Conservation (phyloP, 495 filamentous ascomycete genomes). For the Elasticomyces elasticus region DNA sequence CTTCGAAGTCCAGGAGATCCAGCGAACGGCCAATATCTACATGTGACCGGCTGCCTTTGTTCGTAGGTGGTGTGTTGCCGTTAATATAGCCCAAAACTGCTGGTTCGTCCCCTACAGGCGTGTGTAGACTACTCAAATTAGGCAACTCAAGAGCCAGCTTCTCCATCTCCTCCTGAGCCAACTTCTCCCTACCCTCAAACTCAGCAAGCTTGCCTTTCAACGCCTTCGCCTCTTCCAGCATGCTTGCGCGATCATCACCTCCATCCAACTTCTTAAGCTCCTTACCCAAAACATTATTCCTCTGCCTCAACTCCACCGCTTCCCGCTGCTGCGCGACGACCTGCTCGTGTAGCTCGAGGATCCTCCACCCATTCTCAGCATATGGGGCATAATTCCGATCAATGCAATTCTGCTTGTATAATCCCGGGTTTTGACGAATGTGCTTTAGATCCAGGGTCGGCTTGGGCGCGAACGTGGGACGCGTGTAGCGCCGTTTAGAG, state of each 20-base stretch:
- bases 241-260: slow-evolving; percentile 30
- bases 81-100: slow-evolving; percentile 62
- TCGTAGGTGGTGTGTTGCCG: slow-evolving; percentile 49
- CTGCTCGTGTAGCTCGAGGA: slow-evolving; percentile 59
- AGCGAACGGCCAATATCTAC: slow-evolving; percentile 75
- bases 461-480: slow-evolving; percentile 70
- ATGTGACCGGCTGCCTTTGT: slow-evolving; percentile 38
- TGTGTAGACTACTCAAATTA: slow-evolving; percentile 68
- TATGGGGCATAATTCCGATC: slow-evolving; percentile 73
- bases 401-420: slow-evolving; percentile 72
- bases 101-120: slow-evolving; percentile 59
- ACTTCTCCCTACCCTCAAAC: slow-evolving; percentile 50
- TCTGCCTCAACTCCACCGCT: slow-evolving; percentile 46
- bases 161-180: slow-evolving; percentile 56
- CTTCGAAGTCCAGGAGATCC: slow-evolving; percentile 73
- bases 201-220: slow-evolving; percentile 56
- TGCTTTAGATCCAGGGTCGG: slow-evolving; percentile 71
- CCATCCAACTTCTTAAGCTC: slow-evolving; percentile 24
- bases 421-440: slow-evolving; percentile 69
- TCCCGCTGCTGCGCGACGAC: slow-evolving; percentile 47
- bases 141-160: slow-evolving; percentile 69
- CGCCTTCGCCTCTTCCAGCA: slow-evolving; percentile 55
- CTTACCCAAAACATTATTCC: slow-evolving; percentile 41
- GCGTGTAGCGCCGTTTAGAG: slow-evolving; percentile 28
- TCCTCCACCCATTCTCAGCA: slow-evolving; percentile 53